These are phyloP conservation scores for Gymnopus androsaceus DNA, from an alignment of 1,284 basidiomycete species.

Conservation along the genomic window DNA sequence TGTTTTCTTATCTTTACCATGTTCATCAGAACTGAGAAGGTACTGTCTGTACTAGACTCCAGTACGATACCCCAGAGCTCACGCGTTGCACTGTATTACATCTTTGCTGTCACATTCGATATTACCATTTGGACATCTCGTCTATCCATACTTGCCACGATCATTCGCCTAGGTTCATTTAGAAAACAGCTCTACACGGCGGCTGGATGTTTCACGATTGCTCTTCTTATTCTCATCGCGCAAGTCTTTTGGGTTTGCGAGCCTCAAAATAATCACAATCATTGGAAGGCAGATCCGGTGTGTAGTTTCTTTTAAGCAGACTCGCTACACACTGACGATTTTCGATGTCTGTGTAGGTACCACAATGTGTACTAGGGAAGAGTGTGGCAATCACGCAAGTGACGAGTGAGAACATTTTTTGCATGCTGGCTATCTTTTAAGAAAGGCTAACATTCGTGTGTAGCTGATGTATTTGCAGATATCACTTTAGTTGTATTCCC, in stretches of 20 bases:
- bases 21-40: neutral
- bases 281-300: neutral
- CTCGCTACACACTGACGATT: no score
- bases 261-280: neutral
- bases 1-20: neutral
- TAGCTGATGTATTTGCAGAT: neutral
- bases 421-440: neutral
- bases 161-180: neutral
- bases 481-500: neutral
- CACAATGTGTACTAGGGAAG: neutral
- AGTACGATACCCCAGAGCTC: neutral
- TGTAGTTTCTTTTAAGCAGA: no score
- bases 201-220: neutral
- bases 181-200: neutral
- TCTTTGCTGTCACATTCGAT: neutral
- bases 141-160: neutral
- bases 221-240: neutral
- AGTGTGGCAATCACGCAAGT: neutral
- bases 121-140: neutral
- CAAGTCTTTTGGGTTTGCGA: neutral
- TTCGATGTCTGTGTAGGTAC: neutral
- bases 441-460: neutral
- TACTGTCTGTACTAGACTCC: neutral
- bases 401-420: neutral
- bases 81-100: neutral